Base-by-base conservation (phyloP, 176 grass and related monocot species). In the Puccinellia tenuiflora region DNA sequence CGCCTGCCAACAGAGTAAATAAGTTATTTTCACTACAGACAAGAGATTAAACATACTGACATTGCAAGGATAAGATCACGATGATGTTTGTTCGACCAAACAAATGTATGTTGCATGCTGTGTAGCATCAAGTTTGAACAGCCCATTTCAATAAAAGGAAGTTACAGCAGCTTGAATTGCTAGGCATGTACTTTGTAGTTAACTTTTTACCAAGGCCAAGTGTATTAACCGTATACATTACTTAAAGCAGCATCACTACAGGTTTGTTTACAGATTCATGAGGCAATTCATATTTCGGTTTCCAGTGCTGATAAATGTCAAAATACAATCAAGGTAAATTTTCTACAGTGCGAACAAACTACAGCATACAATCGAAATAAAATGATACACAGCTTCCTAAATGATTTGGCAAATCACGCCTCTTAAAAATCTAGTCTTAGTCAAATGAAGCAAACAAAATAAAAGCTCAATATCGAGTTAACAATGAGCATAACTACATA, bases 1-100 rank as follows among this genome's bases (percentile, higher is more conserved):
- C 20, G 92, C 92, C 95, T 98, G 45, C 47, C 52, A 85, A 87
- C 54, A 70, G 37, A 81, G 9, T 59, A 69, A 62, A 74, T 21
- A 59, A 78, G 21, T 48, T 87, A 40, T 71, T 25, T 46, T 75
- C 38, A 70, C 9, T 66, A 59, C 13, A 79, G 25, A 63, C 15
- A 78, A 5, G 3, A 52, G 48, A 69, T 5, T 43, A 33, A 24
- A 67, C 24, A 39, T 54, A 77, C 9, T 60, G 45, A 73, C 35
- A 87, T 72, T 42, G 31, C 48, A 29, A 57, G 25, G 61, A 81
- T 72, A 39, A 67, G 43, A 59, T 52, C 1, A 75, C 50, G 5
- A 68, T 81, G 20, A 53, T 28, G 60, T 51, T 80, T 60, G 18
- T 12, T 78, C 64, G 64, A 45, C 11, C 68, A 68, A 82, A 42